Evolutionary conservation across 352 stramenopile genomes (phyloP), one percentile per base, ranked within the genome.

Genomic region (Pythium oligandrum): DNA sequence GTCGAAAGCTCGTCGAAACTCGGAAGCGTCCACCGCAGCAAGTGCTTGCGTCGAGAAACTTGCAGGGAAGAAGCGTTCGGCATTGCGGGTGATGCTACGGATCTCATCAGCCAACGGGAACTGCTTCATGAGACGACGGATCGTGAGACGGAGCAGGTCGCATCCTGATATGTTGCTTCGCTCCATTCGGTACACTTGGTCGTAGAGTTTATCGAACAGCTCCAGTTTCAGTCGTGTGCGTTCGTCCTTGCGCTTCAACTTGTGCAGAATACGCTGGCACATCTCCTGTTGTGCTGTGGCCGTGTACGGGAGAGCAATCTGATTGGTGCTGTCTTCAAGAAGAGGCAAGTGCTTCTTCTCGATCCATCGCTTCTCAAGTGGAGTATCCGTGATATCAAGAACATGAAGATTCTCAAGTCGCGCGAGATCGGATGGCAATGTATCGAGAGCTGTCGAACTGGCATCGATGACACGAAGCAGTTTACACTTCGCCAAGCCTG

Each of bases 81-180:
- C 78, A 48, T 96, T 90, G 48, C 86, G 78, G 9, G 92, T 70
- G n/a, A 96, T 66, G 12, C 86, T 83, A n/a, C 66, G 77, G 17
- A 97, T 51, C 32, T 96, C 86, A 26, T 79, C 68, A 1, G 71
- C 64, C 11, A 72, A 57, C 9, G 70, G 72, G 48, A 93, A 89
- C 8, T 56, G 61, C 58, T 89, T 88, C 43, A 88, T 59, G 5
- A 88, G 63, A 0, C 66, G 78, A 44, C 70, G 67, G 35, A 90
- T 58, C 44, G 70, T 63, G 12, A n/a, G 53, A n/a, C 67, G 56
- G 2, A 88, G 48, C 12, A 61, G 53, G 9, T 42, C 48, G n/a
- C 55, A 48, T 1, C 40, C 50, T 6, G 51, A 57, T 3, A 53
- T 35, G 45, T 84, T 64, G 36, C 57, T 60, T 2, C 78, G 70